Evolutionary conservation across 2,329 filamentous ascomycete genomes (phyloP), one percentile per base, ranked within the genome.

Genomic region (Aquanectria penicillioides): DNA sequence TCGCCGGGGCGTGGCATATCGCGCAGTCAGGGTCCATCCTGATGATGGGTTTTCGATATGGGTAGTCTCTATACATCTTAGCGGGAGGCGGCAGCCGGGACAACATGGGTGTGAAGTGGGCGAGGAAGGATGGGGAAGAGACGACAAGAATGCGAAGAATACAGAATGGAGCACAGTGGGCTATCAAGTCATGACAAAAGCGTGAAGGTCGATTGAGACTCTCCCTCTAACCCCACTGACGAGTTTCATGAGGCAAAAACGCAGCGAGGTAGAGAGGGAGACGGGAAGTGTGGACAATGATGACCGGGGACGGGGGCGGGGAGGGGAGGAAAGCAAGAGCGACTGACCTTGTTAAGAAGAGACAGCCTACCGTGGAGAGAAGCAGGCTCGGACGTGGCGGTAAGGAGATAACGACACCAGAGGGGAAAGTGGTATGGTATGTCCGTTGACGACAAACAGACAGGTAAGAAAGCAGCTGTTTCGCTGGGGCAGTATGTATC

Each of bases 11-110:
- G 69, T 81, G 80, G 74, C 88, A 90, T 71, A 90, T 87, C 50
- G 87, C 87, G 75, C 88, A 90, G 75, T 89, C 86, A 37, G 87
- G 87, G 69, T 90, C 87, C 86, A 89, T 89, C 74, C 81, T 87
- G 74, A 84, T 81, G 72, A 83, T 68, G 61, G 78, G 73, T 75
- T 83, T 84, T 69, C 78, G 77, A 68, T 71, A 67, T 67, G 77
- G 75, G 40, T 75, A 71, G 54, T 80, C 78, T 79, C 78, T 84
- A 78, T 80, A 81, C 82, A 85, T 85, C 73, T 82, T 81, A 81
- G 80, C 76, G 68, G 68, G 52, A 46, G 51, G 25, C 33, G 57
- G 48, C 48, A 65, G 63, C 58, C 55, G 57, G 62, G 59, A 62
- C 59, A 58, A 44, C 53, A 61, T 51, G 50, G 59, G 61, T 51